A percentile compares a stretch with the other conserved stretches of the same genome.
phyloP scores from a whole-genome alignment of 257 asterid species.

The Penstemon davidsonii region DNA sequence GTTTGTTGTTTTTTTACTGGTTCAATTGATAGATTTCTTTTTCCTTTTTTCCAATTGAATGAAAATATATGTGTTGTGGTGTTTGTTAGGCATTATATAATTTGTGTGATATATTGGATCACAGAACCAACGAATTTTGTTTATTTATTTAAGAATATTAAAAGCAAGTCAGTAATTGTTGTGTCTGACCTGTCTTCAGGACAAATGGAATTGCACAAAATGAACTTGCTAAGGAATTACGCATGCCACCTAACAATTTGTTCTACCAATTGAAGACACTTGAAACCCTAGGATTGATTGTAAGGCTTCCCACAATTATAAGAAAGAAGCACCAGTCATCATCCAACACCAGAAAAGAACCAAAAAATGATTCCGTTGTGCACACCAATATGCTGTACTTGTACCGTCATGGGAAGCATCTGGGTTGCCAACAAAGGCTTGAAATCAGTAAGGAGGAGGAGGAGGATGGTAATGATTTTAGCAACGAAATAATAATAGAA shows the following conservation, averaged over 20 bases:
- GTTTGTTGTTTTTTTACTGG: not conserved
- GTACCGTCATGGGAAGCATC: slow-evolving; percentile 75
- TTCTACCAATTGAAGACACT: slow-evolving; percentile 74
- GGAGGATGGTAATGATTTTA: slow-evolving; percentile 46
- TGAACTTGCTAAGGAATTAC: slow-evolving; percentile 76
- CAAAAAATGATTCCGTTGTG: slow-evolving; percentile 45
- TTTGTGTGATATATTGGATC: too few species aligned
- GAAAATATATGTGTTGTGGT: not conserved
- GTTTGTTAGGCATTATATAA: not conserved
- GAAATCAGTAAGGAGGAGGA: slow-evolving; percentile 75
- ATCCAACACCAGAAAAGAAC: slow-evolving; percentile 36
- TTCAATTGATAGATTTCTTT: too few species aligned
- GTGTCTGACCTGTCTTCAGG: slow-evolving; percentile 43
- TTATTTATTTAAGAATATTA: too few species aligned
- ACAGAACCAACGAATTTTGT: too few species aligned
- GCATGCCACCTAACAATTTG: slow-evolving; percentile 61
- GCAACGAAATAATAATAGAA: slow-evolving; percentile 34
- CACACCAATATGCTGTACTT: slow-evolving; percentile 81
- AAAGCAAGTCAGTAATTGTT: too few species aligned
- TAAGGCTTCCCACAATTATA: slow-evolving; percentile 72
- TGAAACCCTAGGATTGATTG: slow-evolving; percentile 76
- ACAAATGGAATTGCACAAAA: slow-evolving; percentile 75
- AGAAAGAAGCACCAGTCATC: slow-evolving; percentile 47
- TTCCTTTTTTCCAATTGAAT: too few species aligned
- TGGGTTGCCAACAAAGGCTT: slow-evolving; percentile 83